These are phyloP conservation scores for Lodderomyces orthopsilosis DNA, from an alignment of 1,139 yeast species.

Conservation along the genomic window DNA sequence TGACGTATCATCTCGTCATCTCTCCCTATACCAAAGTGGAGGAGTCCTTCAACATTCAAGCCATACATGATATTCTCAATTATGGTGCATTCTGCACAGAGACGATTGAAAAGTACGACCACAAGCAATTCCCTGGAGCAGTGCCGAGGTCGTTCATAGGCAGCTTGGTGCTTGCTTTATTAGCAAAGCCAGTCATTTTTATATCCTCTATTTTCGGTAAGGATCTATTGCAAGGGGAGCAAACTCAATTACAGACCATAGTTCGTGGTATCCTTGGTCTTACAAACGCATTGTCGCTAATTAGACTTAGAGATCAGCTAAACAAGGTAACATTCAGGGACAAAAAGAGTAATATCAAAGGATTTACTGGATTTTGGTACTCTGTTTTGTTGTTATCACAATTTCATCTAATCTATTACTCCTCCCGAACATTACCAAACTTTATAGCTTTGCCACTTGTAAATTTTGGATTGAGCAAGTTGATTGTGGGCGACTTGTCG, in stretches of 20 bases:
- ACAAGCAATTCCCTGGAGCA: slow-evolving; percentile 76
- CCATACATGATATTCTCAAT: slow-evolving; percentile 75
- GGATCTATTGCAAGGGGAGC: slow-evolving; percentile 20
- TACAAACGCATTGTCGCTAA: slow-evolving; percentile 36
- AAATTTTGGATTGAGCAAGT: slow-evolving; percentile 49
- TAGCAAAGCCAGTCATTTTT: slow-evolving; percentile 33
- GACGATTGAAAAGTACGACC: slow-evolving; percentile 57
- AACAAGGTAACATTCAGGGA: slow-evolving; percentile 25
- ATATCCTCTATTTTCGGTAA: slow-evolving; percentile 14
- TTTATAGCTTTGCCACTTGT: slow-evolving; percentile 80
- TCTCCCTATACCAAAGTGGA: slow-evolving; percentile 92
- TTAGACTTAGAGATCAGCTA: slow-evolving; percentile 25
- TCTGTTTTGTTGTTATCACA: slow-evolving; percentile 58
- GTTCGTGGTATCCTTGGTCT: slow-evolving; percentile 56
- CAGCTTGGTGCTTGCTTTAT: slow-evolving; percentile 51
- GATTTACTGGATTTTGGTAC: slow-evolving; percentile 54
- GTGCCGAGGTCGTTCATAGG: slow-evolving; percentile 88
- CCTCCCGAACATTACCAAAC: slow-evolving; percentile 83
- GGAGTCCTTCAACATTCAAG: slow-evolving; percentile 90
- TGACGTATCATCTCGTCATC: slow-evolving; percentile 44
- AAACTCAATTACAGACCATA: slow-evolving; percentile 45
- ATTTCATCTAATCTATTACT: slow-evolving; percentile 76
- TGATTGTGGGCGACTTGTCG: slow-evolving; percentile 49
- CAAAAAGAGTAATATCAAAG: slow-evolving; percentile 19
- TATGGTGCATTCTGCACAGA: slow-evolving; percentile 52